phyloP scores from a whole-genome alignment of 176 grass and related monocot genomes.

The Phoenix roebelenii region DNA sequence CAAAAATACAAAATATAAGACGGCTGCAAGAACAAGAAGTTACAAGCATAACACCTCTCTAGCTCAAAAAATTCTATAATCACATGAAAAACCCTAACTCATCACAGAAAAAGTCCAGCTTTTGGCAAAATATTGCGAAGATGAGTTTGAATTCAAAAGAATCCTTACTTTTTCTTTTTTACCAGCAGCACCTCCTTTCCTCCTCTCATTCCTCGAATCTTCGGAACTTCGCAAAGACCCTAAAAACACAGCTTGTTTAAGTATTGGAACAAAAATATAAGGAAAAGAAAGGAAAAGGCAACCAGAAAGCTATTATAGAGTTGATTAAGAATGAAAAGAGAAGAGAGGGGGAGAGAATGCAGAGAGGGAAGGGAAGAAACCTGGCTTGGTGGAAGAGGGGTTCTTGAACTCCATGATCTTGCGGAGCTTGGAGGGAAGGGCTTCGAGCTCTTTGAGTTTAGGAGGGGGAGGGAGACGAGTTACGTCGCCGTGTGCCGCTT shows the following conservation, averaged over 20 bases:
- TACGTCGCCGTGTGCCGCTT: conserved; percentile 45
- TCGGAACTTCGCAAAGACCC: background rate
- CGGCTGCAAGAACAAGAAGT: too few species aligned
- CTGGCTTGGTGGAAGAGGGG: background rate
- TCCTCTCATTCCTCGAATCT: background rate
- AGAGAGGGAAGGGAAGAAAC: background rate
- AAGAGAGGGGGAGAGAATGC: background rate
- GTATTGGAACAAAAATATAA: too few species aligned
- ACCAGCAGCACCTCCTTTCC: background rate
- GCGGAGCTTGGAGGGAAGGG: conserved; percentile 73
- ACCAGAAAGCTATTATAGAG: background rate
- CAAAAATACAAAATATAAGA: too few species aligned
- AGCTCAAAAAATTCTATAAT: too few species aligned
- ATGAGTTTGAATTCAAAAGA: too few species aligned
- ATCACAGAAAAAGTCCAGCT: too few species aligned
- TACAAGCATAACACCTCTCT: too few species aligned
- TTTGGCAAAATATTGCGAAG: too few species aligned
- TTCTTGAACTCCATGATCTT: conserved; percentile 70
- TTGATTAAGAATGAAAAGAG: too few species aligned
- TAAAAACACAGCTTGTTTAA: background rate
- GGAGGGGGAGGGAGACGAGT: conserved; percentile 58
- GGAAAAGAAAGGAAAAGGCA: background rate
- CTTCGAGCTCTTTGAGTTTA: conserved; percentile 67
- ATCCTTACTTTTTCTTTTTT: conserved; percentile 15
- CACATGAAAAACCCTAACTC: too few species aligned